These are phyloP conservation scores for Hemileccinum impolitum DNA, from an alignment of 768 basidiomycete genomes.

Conservation along the genomic window DNA sequence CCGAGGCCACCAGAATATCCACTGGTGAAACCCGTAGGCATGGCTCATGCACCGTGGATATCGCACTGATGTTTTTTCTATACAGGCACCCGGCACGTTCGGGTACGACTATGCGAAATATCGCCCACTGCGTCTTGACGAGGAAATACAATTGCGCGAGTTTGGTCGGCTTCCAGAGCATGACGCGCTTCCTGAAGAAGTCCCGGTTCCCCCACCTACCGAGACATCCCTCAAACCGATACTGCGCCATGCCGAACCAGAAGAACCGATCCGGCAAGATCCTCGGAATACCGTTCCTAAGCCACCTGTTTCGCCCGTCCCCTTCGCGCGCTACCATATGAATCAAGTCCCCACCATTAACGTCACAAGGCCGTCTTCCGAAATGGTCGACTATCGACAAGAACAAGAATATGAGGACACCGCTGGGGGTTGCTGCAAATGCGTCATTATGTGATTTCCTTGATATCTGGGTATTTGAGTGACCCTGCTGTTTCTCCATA, in stretches of 20 bases:
- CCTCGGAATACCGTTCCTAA: constrained; percentile 16
- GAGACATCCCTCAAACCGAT: constrained; percentile 8
- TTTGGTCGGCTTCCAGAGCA: constrained; percentile 47
- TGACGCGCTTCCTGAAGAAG: constrained; percentile 16
- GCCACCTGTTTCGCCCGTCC: constrained; percentile 52
- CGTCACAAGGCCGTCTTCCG: constrained; percentile 29
- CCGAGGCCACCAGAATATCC: constrained; percentile 40
- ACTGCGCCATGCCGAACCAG: constrained; percentile 27
- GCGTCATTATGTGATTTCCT: constrained; percentile 72
- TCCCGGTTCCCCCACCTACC: not conserved
- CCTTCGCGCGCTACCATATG: constrained; percentile 56
- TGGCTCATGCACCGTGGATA: not conserved
- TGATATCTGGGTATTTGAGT: constrained; percentile 20
- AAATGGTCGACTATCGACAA: constrained; percentile 26
- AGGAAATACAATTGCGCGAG: constrained; percentile 63
- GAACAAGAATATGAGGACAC: constrained; percentile 44
- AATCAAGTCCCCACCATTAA: constrained; percentile 31
- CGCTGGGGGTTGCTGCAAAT: constrained; percentile 66
- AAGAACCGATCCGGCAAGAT: constrained; percentile 26
- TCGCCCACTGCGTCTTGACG: constrained; percentile 42
- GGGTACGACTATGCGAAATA: constrained; percentile 74
- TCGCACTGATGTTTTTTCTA: not conserved
- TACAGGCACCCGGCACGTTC: constrained; percentile 79
- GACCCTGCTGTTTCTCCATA: constrained; percentile 18
- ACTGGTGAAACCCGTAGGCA: constrained; percentile 56